Evolutionary conservation across 371 early-diverging fungal species (phyloP), one percentile per base, ranked within the genome.

Genomic region (Phascolomyces articulosus): DNA sequence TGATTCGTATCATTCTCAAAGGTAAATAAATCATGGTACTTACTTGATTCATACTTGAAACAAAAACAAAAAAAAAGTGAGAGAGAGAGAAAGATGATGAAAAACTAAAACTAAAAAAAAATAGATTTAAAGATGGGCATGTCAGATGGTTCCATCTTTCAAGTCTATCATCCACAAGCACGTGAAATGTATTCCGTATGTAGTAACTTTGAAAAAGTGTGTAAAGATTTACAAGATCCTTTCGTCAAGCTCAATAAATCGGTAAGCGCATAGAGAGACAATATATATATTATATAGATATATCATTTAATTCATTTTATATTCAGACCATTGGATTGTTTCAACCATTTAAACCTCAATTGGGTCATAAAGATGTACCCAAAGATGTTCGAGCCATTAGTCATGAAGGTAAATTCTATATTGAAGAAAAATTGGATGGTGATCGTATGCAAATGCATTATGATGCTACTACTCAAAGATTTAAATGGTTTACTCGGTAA

Each of bases 371-470:
- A 23, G 77, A 75, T 9, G 73, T 71, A 11, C 65, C 80, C 15
- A 82, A 72, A 38, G 80, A 80, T 26, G 69, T 82, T 18, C 74
- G 68, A 56, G 41, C 70, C 3, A 82, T 88, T 73, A 69, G 68
- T 9, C 68, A 71, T 27, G 65, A 80, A 38, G 67, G 71, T 16
- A 53, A 69, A 4, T 92, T 90, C 71, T 92, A 88, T 80, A 87
- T 92, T 27, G 90, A 94, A 70, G 86, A 90, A 49, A 94, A 94
- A 65, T 69, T 91, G 2, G 94, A 94, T 64, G 94, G 94, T 1
- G 93, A 92, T 62, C 79, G 94, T 38, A 81, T 90, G 4, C 88
- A 90, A 60, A 72, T 92, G 71, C 93, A 94, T 62, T 80, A 84
- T 73, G 77, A 84, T 76, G 47, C 69, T 70, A 58, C 49, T 0